A percentile compares a stretch with the other conserved stretches of the same genome.
These are phyloP conservation scores for Ottelia alismoides DNA, from an alignment of 106 monocot species.

Conservation along the genomic window DNA sequence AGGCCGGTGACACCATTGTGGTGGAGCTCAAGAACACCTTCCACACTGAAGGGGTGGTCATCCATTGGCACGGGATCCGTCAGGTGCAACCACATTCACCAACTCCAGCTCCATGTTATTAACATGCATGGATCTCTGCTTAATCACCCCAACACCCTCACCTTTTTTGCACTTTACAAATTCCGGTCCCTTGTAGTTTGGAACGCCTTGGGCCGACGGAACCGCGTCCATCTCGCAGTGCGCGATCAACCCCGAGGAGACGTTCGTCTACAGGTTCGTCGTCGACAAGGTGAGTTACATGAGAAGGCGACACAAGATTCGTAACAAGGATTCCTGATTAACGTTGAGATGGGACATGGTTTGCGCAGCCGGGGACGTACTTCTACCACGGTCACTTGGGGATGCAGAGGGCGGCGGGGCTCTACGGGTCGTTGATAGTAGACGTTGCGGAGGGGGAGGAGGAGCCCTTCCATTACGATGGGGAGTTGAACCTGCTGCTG, in stretches of 20 bases:
- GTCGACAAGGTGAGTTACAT: conserved; percentile 40
- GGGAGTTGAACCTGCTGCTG: conserved; percentile 48
- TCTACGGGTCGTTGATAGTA: conserved; percentile 74
- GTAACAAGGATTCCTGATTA: too few species aligned
- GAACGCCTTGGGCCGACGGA: conserved; percentile 69
- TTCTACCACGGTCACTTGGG: conserved; percentile 92
- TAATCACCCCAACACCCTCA: too few species aligned
- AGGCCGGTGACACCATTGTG: too few species aligned
- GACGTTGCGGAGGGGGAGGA: conserved; percentile 39
- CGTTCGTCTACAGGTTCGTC: conserved; percentile 38
- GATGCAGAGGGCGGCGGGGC: conserved; percentile 81
- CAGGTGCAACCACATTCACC: conserved; percentile 21
- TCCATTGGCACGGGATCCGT: conserved; percentile 68
- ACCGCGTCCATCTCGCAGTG: conserved; percentile 55
- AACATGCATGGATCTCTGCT: neutral
- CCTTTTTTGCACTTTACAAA: too few species aligned
- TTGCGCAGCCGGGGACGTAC: conserved; percentile 53
- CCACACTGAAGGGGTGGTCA: conserved; percentile 41
- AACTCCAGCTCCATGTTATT: neutral
- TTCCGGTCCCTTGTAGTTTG: conserved; percentile 18
- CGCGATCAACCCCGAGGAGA: conserved; percentile 43
- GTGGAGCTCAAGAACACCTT: conserved; percentile 46
- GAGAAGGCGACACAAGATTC: too few species aligned
- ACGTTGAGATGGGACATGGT: too few species aligned
- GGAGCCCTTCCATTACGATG: conserved; percentile 66